These are phyloP conservation scores for Kodamaea leandrae DNA, from an alignment of 805 yeast species.

Conservation along the genomic window DNA sequence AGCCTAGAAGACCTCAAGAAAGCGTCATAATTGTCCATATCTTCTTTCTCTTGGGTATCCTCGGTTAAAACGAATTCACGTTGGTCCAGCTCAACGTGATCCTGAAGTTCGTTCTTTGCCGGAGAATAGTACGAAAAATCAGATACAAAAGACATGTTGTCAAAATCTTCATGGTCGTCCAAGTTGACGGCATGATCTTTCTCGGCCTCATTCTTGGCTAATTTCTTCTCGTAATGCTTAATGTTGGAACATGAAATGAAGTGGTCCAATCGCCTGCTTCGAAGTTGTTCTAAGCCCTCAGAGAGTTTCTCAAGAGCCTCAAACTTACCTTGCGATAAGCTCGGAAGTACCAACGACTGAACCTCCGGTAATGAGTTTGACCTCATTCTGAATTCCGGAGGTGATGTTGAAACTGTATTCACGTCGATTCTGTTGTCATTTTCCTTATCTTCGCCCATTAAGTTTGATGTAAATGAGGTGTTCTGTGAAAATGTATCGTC, in stretches of 20 bases:
- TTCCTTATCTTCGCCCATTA: constrained; percentile 11
- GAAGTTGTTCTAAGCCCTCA: constrained; percentile 14
- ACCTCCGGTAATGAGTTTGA: constrained; percentile 23
- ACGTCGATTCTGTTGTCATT: constrained; percentile 1
- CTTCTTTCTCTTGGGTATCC: constrained; percentile 5
- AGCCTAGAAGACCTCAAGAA: constrained; percentile 34
- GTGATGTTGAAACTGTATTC: constrained; percentile 14
- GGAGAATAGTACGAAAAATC: constrained; percentile 24
- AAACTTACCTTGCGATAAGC: constrained; percentile 5
- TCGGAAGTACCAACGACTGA: not conserved
- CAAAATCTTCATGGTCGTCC: constrained; percentile 15
- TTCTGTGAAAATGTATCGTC: constrained; percentile 7
- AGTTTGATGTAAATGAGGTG: constrained; percentile 13
- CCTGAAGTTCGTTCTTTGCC: constrained; percentile 8
- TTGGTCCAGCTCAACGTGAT: not conserved
- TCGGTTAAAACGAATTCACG: not conserved
- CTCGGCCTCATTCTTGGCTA: not conserved
- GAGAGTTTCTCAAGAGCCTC: constrained; percentile 8
- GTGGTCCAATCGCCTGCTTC: constrained; percentile 21
- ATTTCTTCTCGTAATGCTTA: constrained; percentile 1
- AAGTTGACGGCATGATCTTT: constrained; percentile 3
- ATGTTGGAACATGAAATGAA: constrained; percentile 20
- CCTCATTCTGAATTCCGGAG: constrained; percentile 12
- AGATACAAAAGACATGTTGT: constrained; percentile 21
- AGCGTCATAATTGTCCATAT: constrained; percentile 28